Base-by-base conservation (phyloP, 441 rosid genomes). In the Kokia cookei region DNA sequence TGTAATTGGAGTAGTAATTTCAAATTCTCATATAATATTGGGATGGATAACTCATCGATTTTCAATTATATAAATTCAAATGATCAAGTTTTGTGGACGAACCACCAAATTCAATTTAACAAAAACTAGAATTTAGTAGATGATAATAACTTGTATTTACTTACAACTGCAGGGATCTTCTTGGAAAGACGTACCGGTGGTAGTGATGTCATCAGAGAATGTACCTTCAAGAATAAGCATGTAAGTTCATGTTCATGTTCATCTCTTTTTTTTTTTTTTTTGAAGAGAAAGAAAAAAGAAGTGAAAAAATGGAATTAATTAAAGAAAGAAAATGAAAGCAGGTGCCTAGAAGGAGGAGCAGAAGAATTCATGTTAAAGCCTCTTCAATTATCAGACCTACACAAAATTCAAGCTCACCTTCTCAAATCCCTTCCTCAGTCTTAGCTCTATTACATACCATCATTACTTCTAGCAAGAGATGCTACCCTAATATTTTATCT, bases 151-250 rank as follows among this genome's bases (percentile, higher is more conserved):
- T 24, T 45, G n/a, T n/a, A 15, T 57, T 67, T 76, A 65, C 66
- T 73, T 73, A 4, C 43, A 65, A 53, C 4, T 63, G 60, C 78
- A 83, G 86, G 84, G 76, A 81, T 83, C 86, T 50, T 76, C 77
- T 43, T 78, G 83, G 82, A 84, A 80, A 74, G 80, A 82, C 40
- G 83, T 84, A 64, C 85, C 87, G 6, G 87, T 84, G 6, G 87
- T 84, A 67, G 76, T 84, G 60, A 82, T 84, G 87, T 84, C 87
- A 26, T 84, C 87, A 43, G 87, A 84, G 71, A 82, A 84, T 73
- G 79, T 76, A 63, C 84, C 86, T 58, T 81, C 86, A 22, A 81
- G 84, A 79, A 79, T 83, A 59, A 77, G 61, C 79, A 83, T 79
- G 86, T 81, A 66, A 74, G 62, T n/a, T 35, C 37, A 2, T 47